Conservation (phyloP, 2,329 filamentous ascomycete species). For the Alternaria ethzedia region DNA sequence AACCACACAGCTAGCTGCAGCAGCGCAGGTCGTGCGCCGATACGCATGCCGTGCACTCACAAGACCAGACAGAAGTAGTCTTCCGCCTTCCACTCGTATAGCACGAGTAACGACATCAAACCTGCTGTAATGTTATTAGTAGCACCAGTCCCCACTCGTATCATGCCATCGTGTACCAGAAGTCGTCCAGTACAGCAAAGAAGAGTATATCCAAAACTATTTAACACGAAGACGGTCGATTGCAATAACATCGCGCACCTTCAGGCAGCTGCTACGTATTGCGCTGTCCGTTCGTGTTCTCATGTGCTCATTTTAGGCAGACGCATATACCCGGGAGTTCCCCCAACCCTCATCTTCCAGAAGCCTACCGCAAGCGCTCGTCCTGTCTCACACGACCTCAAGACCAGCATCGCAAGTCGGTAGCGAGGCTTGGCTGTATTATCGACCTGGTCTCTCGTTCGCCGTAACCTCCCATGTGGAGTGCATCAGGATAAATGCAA, state of each 20-base stretch:
- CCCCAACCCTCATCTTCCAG: constrained; percentile 22
- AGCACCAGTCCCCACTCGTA: not conserved
- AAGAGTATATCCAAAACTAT: not conserved
- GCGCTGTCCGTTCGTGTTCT: not conserved
- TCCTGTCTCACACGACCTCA: not conserved
- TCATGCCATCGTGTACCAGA: not conserved
- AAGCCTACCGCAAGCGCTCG: constrained; percentile 24
- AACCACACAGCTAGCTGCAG: not conserved
- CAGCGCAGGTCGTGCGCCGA: constrained; percentile 1
- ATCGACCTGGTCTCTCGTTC: constrained; percentile 10
- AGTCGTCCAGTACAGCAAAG: not conserved
- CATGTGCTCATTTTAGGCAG: not conserved
- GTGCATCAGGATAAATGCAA: constrained; percentile 30
- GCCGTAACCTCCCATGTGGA: constrained; percentile 18
- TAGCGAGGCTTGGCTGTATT: constrained; percentile 13
- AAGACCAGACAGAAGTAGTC: not conserved
- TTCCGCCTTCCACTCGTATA: not conserved
- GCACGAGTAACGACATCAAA: not conserved
- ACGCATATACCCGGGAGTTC: constrained; percentile 3
- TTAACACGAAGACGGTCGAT: not conserved
- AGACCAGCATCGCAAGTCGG: constrained; percentile 8
- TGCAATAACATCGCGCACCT: not conserved
- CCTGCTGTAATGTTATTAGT: not conserved
- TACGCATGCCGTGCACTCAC: not conserved
- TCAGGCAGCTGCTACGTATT: not conserved